These are phyloP conservation scores for Mucor plumbeus DNA, from an alignment of 371 early-diverging fungal species.

Conservation along the genomic window DNA sequence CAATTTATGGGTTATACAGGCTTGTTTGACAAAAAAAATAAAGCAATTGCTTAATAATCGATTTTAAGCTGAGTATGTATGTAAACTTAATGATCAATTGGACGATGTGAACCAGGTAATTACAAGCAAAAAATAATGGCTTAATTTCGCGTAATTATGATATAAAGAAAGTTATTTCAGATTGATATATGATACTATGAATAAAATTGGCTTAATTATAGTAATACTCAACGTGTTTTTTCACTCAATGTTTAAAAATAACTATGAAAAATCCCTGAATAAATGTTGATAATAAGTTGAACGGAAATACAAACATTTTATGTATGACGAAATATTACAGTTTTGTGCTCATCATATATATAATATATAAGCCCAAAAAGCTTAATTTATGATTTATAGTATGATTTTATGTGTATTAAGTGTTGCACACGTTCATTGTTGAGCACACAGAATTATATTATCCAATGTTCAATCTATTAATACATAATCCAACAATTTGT, in stretches of 20 bases:
- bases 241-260: neutral
- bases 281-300: neutral
- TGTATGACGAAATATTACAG: constrained; percentile 7
- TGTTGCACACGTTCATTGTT: neutral
- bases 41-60: no score
- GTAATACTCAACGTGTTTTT: neutral
- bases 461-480: neutral
- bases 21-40: neutral
- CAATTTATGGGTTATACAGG: neutral
- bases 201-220: neutral
- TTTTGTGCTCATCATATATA: neutral
- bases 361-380: constrained; percentile 6
- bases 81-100: neutral
- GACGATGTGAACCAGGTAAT: neutral
- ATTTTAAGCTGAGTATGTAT: no score
- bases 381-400: neutral
- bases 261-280: neutral
- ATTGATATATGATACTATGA: neutral
- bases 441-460: neutral
- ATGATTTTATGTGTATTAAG: neutral
- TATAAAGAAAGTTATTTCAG: neutral
- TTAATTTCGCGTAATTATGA: neutral
- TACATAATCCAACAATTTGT: neutral
- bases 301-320: neutral
- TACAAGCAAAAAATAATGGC: neutral